Evolutionary conservation across 805 yeast species (phyloP).

Genomic region (Torulaspora franciscae): DNA sequence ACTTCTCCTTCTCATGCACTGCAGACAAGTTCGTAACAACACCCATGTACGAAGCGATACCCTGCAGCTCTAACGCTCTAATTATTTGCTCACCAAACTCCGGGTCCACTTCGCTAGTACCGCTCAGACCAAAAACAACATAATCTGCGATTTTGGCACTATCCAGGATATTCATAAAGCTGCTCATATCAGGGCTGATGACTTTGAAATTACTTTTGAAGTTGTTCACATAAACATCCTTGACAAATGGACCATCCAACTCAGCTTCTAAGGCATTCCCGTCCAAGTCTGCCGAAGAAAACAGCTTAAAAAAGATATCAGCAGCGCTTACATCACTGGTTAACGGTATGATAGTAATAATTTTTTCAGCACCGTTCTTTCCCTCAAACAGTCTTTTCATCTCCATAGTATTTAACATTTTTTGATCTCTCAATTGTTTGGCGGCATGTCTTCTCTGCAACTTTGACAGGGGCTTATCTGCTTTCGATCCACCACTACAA

Average conservation of each 20-base stretch:
- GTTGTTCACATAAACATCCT: conserved; percentile 49
- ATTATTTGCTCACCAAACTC: conserved; percentile 82
- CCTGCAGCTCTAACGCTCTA: conserved; percentile 86
- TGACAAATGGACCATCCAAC: conserved; percentile 43
- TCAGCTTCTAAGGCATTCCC: conserved; percentile 35
- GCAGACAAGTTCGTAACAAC: conserved; percentile 68
- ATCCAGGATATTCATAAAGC: conserved; percentile 69
- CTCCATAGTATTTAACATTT: conserved; percentile 55
- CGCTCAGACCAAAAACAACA: conserved; percentile 85
- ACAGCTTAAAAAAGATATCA: conserved; percentile 49
- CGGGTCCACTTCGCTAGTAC: conserved; percentile 73
- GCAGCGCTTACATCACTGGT: conserved; percentile 61
- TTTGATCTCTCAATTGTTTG: conserved; percentile 69
- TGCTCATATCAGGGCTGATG: conserved; percentile 63
- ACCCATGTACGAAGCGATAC: conserved; percentile 77
- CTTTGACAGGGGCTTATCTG: conserved; percentile 38
- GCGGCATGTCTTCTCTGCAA: conserved; percentile 72
- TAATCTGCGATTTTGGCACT: conserved; percentile 87
- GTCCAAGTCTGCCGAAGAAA: conserved; percentile 39
- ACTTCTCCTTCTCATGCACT: conserved; percentile 66
- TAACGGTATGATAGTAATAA: conserved; percentile 74
- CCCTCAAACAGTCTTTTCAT: conserved; percentile 76
- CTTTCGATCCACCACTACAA: conserved; percentile 43
- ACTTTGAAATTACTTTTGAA: conserved; percentile 71
- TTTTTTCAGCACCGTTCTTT: conserved; percentile 71